Base-by-base conservation (phyloP, 257 asterid species). In the Anisodus acutangulus region DNA sequence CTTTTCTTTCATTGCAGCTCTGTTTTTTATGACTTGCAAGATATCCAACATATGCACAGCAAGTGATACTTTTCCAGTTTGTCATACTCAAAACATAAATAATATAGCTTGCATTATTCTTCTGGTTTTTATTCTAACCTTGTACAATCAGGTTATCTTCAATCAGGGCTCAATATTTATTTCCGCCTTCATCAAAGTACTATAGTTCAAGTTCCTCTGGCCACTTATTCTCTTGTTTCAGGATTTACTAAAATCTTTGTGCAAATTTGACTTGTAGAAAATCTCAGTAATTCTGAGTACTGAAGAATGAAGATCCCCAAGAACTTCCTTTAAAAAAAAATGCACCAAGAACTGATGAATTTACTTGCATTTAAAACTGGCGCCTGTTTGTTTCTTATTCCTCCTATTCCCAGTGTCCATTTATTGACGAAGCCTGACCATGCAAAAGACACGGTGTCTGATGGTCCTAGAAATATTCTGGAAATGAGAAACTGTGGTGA, bases 251-350 rank as follows among this genome's bases (percentile, higher is more conserved):
- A 60, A 85, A 35, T 53, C 43, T 19, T 67, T 68, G 68, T 84
- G 54, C 54, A 3, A 4, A 22, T 64, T 16, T 84, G 71, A 79
- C 83, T 60, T 47, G 5, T 86, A 95, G 98, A 95, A 92, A 69
- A 88, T 95, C 84, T 82, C 92, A 10, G 86, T 93, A 91, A 93
- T 95, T 85, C 88, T 95, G 91, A 93, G 94, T 80, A 94, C 98
- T 22, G 26, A 22, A 22, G 26, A 22, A 22, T 8, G 97, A 95
- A 82, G 98, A 92, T 85, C 16, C 6, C 59, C 59, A 54, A 54
- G 59, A 54, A 54, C 58, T 54, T 54, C 58, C 58, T 54, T 54
- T 11, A 12, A 54, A 54, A 54, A 54, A 10, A 12, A 54, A 3
- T 54, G 16, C 97, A 95, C 86, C 97, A 92, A 72, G 97, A 93